These are phyloP conservation scores for Fusarium tupiense DNA, from an alignment of 2,329 filamentous ascomycete species.

Conservation along the genomic window DNA sequence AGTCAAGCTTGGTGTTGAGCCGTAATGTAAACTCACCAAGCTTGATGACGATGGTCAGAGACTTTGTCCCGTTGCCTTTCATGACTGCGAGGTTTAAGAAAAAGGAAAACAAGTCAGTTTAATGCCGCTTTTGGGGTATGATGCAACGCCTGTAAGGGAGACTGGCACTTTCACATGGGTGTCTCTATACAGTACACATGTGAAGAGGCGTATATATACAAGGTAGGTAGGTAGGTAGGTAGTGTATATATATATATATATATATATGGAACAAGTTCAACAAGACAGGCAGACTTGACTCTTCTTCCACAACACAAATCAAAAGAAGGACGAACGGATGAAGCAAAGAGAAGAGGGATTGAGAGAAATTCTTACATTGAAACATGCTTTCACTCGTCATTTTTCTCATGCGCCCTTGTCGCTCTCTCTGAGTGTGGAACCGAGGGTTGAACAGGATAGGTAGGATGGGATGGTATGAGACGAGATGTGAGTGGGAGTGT, in stretches of 20 bases:
- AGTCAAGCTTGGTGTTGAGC: slow-evolving; percentile 17
- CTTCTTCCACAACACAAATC: slow-evolving; percentile 15
- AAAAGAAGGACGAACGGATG: slow-evolving; percentile 22
- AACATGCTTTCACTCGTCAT: slow-evolving; percentile 42
- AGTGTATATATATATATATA: background rate
- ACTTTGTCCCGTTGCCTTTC: slow-evolving; percentile 63
- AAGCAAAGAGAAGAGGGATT: slow-evolving; percentile 16
- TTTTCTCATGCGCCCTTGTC: slow-evolving; percentile 38
- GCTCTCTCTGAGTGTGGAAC: slow-evolving; percentile 40
- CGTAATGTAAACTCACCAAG: slow-evolving; percentile 67
- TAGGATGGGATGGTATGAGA: background rate
- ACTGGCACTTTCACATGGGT: slow-evolving; percentile 21
- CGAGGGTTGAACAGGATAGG: slow-evolving; percentile 13
- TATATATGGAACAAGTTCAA: slow-evolving; percentile 7
- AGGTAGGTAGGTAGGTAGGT: background rate
- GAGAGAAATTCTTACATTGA: slow-evolving; percentile 39
- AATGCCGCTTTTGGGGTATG: slow-evolving; percentile 40
- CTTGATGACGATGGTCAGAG: slow-evolving; percentile 78
- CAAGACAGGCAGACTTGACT: background rate
- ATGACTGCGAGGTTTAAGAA: slow-evolving; percentile 58
- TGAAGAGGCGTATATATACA: slow-evolving; percentile 15
- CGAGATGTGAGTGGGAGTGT: slow-evolving; percentile 3
- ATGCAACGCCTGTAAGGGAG: slow-evolving; percentile 2
- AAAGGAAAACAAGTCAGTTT: slow-evolving; percentile 60
- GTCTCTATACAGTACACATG: slow-evolving; percentile 7